Conservation (phyloP, 1,284 basidiomycete genomes). For the Peniophora sp. region DNA sequence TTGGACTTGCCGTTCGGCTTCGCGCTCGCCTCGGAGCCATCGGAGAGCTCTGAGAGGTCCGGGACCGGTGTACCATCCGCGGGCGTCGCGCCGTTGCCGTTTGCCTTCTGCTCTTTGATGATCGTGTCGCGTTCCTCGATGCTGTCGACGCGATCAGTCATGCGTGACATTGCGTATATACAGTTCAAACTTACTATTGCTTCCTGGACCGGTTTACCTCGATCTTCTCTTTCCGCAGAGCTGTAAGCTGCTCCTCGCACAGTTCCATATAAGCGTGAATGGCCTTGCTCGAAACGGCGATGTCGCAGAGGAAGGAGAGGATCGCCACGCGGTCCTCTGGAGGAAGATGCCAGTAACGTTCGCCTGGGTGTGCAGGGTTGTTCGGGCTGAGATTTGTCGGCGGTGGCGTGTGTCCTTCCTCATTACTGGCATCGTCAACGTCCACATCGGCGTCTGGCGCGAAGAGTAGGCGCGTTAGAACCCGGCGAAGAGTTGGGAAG, state of each 20-base stretch:
- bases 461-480: constrained; percentile 73
- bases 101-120: constrained; percentile 21
- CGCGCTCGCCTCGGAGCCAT: constrained; percentile 47
- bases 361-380: constrained; percentile 44
- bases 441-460: constrained; percentile 33
- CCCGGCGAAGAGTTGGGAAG: constrained; percentile 69
- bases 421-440: constrained; percentile 20
- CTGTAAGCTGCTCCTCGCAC: constrained; percentile 84
- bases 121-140: constrained; percentile 69
- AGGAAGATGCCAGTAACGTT: constrained; percentile 70
- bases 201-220: constrained; percentile 88
- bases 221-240: constrained; percentile 90
- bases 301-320: constrained; percentile 81
- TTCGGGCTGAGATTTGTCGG: constrained; percentile 21
- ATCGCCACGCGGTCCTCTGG: constrained; percentile 80
- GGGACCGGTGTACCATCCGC: constrained; percentile 41
- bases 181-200: constrained; percentile 56
- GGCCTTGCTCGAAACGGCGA: constrained; percentile 84
- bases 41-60: constrained; percentile 65
- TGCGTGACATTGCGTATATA: constrained; percentile 1
- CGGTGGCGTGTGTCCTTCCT: constrained; percentile 29
- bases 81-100: constrained; percentile 23
- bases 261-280: constrained; percentile 87
- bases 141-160: constrained; percentile 28
- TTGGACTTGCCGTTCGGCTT: constrained; percentile 18